Conservation (phyloP, 2,329 filamentous ascomycete species). For the Epichloe hybrida region DNA sequence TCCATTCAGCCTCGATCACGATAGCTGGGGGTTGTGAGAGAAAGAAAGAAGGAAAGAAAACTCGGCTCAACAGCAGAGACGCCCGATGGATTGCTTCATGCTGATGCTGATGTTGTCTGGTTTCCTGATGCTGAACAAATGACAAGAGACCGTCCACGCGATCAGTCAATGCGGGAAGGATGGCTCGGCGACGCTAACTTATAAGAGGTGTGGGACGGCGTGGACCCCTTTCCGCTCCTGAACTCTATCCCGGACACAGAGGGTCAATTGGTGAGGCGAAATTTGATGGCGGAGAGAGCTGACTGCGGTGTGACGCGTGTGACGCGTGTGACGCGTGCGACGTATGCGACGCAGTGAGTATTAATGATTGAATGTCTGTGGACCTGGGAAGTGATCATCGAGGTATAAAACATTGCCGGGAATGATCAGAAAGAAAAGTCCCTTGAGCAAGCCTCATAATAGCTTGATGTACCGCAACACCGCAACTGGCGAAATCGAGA, state of each 20-base stretch:
- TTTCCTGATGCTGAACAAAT: background rate
- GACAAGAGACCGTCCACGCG: background rate
- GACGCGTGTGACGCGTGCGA: background rate
- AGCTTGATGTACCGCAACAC: background rate
- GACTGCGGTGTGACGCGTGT: background rate
- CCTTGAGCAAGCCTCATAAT: too few species aligned
- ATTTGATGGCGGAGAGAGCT: background rate
- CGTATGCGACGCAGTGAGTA: background rate
- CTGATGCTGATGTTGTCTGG: too few species aligned
- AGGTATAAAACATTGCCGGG: background rate
- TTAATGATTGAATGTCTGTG: background rate
- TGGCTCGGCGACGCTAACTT: background rate
- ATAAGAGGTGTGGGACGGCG: slow-evolving; percentile 1
- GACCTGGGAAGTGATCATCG: background rate
- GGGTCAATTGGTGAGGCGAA: background rate
- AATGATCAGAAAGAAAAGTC: too few species aligned
- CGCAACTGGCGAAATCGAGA: too few species aligned
- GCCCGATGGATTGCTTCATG: background rate
- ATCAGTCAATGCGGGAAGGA: background rate
- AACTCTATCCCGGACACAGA: background rate
- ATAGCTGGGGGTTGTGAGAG: background rate
- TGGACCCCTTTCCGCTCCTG: background rate
- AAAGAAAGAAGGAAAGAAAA: background rate
- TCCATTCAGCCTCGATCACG: background rate
- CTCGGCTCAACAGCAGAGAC: background rate